Conservation (phyloP, 768 basidiomycete species). For the Leucogyrophana mollusca region DNA sequence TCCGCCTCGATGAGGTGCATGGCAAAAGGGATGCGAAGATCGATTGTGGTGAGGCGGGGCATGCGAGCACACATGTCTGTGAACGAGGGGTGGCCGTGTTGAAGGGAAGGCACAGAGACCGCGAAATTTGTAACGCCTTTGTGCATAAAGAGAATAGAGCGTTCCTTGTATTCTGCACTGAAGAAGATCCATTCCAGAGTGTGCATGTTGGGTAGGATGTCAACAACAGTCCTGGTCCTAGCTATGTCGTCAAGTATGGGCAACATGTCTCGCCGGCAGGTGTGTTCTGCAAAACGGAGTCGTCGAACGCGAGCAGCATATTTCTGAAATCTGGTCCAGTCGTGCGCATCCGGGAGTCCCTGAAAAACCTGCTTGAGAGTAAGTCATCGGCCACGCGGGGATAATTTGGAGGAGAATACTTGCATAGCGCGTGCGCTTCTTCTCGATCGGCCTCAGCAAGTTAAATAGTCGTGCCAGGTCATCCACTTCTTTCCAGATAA, state of each 20-base stretch:
- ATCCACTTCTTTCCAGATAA: conserved; percentile 56
- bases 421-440: conserved; percentile 19
- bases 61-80: conserved; percentile 46
- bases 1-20: conserved; percentile 40
- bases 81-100: conserved; percentile 22
- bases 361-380: conserved; percentile 40
- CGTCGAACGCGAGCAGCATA: conserved; percentile 52
- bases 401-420: conserved; percentile 2
- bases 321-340: conserved; percentile 56
- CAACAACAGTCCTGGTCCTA: conserved; percentile 49
- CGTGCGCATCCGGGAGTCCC: conserved; percentile 39
- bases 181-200: conserved; percentile 47
- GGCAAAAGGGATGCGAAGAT: conserved; percentile 43
- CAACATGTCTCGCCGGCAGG: conserved; percentile 14
- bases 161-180: conserved; percentile 25
- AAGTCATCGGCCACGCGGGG: background rate
- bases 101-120: conserved; percentile 25
- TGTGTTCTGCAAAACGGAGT: conserved; percentile 21
- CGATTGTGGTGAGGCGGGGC: conserved; percentile 47
- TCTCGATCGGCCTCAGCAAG: conserved; percentile 45
- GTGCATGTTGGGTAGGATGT: conserved; percentile 55
- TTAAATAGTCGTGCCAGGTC: conserved; percentile 45
- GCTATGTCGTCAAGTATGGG: conserved; percentile 49
- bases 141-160: conserved; percentile 58
- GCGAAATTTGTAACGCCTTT: conserved; percentile 41